phyloP scores from a whole-genome alignment of 2,329 filamentous ascomycete species.

The Colletotrichum sp. region DNA sequence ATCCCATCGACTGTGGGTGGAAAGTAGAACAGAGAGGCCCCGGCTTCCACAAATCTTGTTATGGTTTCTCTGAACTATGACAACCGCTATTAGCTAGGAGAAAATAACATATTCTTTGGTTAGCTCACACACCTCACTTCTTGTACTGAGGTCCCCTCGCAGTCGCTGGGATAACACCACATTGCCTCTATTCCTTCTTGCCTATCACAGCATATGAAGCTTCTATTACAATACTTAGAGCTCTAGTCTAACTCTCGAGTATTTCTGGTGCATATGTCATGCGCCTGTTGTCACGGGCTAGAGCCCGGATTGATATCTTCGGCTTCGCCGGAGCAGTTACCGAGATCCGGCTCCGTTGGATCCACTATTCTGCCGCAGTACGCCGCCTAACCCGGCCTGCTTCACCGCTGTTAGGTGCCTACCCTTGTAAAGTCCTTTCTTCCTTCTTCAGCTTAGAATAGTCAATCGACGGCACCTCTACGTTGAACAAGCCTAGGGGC shows the following conservation, averaged over 20 bases:
- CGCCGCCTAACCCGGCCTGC: too few relatives aligned
- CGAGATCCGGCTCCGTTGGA: too few relatives aligned
- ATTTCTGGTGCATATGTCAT: accelerated
- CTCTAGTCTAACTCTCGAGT: neutral
- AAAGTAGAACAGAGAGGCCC: neutral
- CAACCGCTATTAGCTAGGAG: neutral
- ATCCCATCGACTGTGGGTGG: neutral
- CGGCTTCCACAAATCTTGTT: neutral
- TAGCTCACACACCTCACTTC: neutral
- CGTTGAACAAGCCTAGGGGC: too few relatives aligned
- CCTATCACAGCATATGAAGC: neutral
- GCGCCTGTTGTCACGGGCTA: too few relatives aligned
- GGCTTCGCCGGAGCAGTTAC: too few relatives aligned
- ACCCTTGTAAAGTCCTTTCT: too few relatives aligned
- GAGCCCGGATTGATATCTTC: too few relatives aligned
- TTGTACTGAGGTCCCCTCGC: accelerated
- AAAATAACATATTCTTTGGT: neutral
- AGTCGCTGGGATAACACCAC: neutral
- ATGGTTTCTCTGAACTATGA: neutral
- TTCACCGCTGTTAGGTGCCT: too few relatives aligned
- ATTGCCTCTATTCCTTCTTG: neutral
- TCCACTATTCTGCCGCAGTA: too few relatives aligned
- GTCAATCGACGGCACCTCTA: too few relatives aligned
- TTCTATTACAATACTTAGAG: neutral
- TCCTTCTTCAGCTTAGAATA: too few relatives aligned